These are phyloP conservation scores for Saturnispora quitensis DNA, from an alignment of 805 yeast genomes.

Conservation along the genomic window DNA sequence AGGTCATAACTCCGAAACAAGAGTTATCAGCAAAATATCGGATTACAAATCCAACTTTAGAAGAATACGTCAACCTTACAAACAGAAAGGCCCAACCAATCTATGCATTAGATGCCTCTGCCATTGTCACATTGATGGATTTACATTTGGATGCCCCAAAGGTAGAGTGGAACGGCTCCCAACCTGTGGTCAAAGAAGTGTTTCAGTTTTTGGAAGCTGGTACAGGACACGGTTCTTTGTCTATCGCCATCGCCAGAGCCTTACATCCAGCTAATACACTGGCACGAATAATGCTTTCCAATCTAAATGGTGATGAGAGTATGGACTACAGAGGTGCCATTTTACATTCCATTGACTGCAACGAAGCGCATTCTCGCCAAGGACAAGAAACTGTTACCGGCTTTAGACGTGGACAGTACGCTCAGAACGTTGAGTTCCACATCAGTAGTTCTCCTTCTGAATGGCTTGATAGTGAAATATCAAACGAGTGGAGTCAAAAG, in stretches of 20 bases:
- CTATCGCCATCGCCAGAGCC: constrained; percentile 33
- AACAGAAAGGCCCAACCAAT: constrained; percentile 43
- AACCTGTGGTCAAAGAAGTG: constrained; percentile 4
- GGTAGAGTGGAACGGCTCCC: constrained; percentile 5
- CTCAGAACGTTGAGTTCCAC: constrained; percentile 38
- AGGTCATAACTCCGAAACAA: constrained; percentile 12
- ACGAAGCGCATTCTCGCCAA: constrained; percentile 30
- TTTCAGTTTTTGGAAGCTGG: constrained; percentile 42
- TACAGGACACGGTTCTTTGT: constrained; percentile 46
- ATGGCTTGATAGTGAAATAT: constrained; percentile 29
- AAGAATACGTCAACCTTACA: constrained; percentile 35
- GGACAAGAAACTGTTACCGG: constrained; percentile 33
- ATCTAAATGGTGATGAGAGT: constrained; percentile 2
- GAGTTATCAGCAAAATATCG: constrained; percentile 23
- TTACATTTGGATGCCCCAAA: constrained; percentile 35
- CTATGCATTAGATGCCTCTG: constrained; percentile 40
- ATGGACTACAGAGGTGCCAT: constrained; percentile 32
- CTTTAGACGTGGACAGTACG: constrained; percentile 36
- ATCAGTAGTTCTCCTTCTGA: constrained; percentile 31
- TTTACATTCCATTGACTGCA: constrained; percentile 37
- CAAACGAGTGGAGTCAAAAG: constrained; percentile 17
- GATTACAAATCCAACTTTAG: constrained; percentile 34
- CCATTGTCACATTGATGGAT: constrained; percentile 39
- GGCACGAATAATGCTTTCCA: constrained; percentile 9
- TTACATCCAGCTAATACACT: constrained; percentile 38